A percentile compares a stretch with the other conserved stretches of the same genome.
Conservation (phyloP, 306 rosid genomes). For the barrel medic (Medicago truncatula) region MtrunA17r5.0-ANR NC_053047.1:3996001-3996500, state of each 20-base stretch:
- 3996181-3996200: not conserved
- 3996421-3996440: not conserved
- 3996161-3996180: conserved; percentile 31
- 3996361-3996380: conserved; percentile 30
- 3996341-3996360: not conserved
- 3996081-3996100: not conserved
- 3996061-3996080: conserved; percentile 11
- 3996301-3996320: too few species aligned
- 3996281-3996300: not conserved
- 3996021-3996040: not conserved
- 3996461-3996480: conserved; percentile 1
- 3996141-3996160: not conserved
- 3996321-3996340: not conserved
- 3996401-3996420: not conserved
- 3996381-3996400: not conserved
- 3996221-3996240: not conserved
- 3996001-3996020: conserved; percentile 6
- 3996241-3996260: not conserved
- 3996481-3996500: not conserved
- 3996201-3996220: not conserved
- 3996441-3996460: conserved; percentile 25
- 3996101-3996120: conserved; percentile 5
- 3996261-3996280: not conserved
- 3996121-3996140: not conserved
- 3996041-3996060: not conserved